Percentiles rank a stretch among this genome's conserved stretches.
Evolutionary conservation across 139 green algal species (phyloP).

Genomic region (Bryopsis sp.): DNA sequence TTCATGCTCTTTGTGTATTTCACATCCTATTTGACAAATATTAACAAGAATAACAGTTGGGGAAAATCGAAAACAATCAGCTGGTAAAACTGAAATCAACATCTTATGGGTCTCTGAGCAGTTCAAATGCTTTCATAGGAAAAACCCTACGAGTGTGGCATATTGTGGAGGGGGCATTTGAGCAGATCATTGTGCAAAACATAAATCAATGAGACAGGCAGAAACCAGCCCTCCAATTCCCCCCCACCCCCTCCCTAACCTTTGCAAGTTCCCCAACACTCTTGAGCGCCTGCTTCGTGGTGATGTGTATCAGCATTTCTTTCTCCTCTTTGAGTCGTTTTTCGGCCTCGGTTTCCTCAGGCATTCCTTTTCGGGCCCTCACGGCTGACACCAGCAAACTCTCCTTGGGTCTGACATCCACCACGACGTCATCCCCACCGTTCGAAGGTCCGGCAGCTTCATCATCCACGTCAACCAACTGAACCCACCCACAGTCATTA

Average conservation of each 20-base stretch:
- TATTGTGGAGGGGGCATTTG: too few relatives aligned
- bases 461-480: background rate
- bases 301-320: slow-evolving; percentile 79
- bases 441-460: slow-evolving; percentile 14
- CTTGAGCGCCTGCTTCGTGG: slow-evolving; percentile 83
- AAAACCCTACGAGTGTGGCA: too few relatives aligned
- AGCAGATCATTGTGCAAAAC: background rate
- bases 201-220: background rate
- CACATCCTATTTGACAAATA: slow-evolving; percentile 39
- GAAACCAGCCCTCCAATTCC: too few relatives aligned
- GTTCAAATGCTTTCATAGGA: too few relatives aligned
- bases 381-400: slow-evolving; percentile 54
- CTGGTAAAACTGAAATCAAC: too few relatives aligned
- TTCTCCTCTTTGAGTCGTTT: slow-evolving; percentile 69
- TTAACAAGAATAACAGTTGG: too few relatives aligned
- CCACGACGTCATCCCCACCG: background rate
- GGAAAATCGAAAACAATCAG: too few relatives aligned
- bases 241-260: slow-evolving; percentile 27
- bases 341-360: slow-evolving; percentile 55
- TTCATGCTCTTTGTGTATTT: slow-evolving; percentile 64
- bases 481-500: background rate
- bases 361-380: slow-evolving; percentile 33
- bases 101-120: too few relatives aligned
- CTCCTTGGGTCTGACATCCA: slow-evolving; percentile 40
- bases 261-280: slow-evolving; percentile 86